These are phyloP conservation scores for Halteria grandinella DNA, from an alignment of 73 alveolate species.

Conservation along the genomic window DNA sequence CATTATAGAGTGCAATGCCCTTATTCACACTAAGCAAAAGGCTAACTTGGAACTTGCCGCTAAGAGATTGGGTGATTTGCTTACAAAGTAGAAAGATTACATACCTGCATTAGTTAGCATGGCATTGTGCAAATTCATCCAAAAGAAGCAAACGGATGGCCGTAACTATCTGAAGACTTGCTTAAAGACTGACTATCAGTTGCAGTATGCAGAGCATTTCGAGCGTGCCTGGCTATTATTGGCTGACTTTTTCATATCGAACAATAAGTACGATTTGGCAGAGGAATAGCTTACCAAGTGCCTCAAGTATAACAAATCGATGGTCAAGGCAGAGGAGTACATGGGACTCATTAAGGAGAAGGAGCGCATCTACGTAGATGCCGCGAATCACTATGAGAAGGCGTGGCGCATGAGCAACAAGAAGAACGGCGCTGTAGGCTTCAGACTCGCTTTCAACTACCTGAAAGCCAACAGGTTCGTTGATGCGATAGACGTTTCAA, in stretches of 20 bases:
- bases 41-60: slow-evolving; percentile 80
- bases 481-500: slow-evolving; percentile 86
- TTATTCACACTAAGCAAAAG: slow-evolving; percentile 80
- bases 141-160: slow-evolving; percentile 87
- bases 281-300: slow-evolving; percentile 81
- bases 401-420: slow-evolving; percentile 95
- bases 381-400: slow-evolving; percentile 89
- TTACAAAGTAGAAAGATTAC: slow-evolving; percentile 80
- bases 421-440: slow-evolving; percentile 94
- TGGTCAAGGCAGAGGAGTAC: slow-evolving; percentile 94
- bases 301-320: slow-evolving; percentile 82
- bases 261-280: slow-evolving; percentile 85
- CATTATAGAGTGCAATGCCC: slow-evolving; percentile 83
- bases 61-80: slow-evolving; percentile 75
- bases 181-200: slow-evolving; percentile 78
- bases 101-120: slow-evolving; percentile 93
- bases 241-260: slow-evolving; percentile 91
- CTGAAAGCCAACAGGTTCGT: slow-evolving; percentile 91
- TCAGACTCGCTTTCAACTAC: slow-evolving; percentile 93
- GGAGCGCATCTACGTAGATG: slow-evolving; percentile 87
- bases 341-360: slow-evolving; percentile 95
- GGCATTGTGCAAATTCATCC: slow-evolving; percentile 85
- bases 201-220: slow-evolving; percentile 89
- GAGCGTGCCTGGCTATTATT: slow-evolving; percentile 95
- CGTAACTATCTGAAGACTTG: slow-evolving; percentile 78